Base-by-base conservation (phyloP, 306 rosid species). In the Acacia melanoxylon region DNA sequence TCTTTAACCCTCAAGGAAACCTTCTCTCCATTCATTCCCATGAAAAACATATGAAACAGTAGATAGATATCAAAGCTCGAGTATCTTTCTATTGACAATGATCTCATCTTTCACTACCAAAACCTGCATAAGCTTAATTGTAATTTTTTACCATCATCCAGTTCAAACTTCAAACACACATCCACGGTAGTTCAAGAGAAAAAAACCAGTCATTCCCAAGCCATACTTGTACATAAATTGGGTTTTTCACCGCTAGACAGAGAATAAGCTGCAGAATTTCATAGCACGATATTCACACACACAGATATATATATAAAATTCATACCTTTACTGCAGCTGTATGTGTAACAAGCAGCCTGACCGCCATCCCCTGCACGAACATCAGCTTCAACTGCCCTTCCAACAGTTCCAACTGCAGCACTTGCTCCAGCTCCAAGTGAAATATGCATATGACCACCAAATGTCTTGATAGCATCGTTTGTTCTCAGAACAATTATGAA, bases 321-420 rank as follows among this genome's bases (percentile, higher is more conserved):
- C 81, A 51, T 68, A 93, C 99, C 99, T 93, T 95, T 95, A 83
- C 99, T 90, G 84, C 94, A 91, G 91, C 98, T 95, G 85, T 95
- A 95, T 6, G 97, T 90, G 81, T 95, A 95, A 78, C 99, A 95
- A 84, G 97, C 90, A 82, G 97, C 89, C 76, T 81, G 88, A 82
- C 99, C 99, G 20, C 99, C 98, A 70, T 95, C 97, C 63, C 99
- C 99, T n/a, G 97, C 98, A 77, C 98, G 91, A 80, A 95, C 41
- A 87, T 92, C 99, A 75, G 99, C 99, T 86, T 93, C 98, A 82
- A 56, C 92, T 15, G 97, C 89, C 83, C 99, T 92, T 78, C 99
- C 99, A 77, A 92, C 83, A 56, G 76, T 37, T 42, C 99, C 99
- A 85, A 87, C 91, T 51, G 99, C 99, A 54, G 99, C 99, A 84